Conservation (phyloP, 495 filamentous ascomycete species). For the Annulohypoxylon bovei region DNA sequence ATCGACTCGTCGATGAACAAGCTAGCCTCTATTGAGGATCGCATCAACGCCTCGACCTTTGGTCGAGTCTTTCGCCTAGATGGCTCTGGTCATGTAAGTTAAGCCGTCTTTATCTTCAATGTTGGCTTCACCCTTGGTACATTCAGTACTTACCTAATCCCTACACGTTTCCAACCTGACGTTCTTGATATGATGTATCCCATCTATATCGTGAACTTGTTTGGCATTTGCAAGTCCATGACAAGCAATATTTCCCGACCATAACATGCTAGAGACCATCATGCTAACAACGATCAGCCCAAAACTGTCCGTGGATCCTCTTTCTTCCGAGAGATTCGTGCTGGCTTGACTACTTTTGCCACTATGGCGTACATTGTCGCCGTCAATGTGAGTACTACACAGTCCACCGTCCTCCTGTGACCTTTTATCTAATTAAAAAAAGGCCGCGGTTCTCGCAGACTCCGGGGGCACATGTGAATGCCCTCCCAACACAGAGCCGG, state of each 20-base stretch:
- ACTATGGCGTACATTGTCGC: conserved; percentile 86
- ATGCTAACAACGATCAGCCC: conserved; percentile 55
- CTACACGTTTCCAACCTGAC: not conserved
- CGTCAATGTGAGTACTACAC: conserved; percentile 55
- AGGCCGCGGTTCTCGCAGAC: conserved; percentile 65
- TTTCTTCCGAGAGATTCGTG: conserved; percentile 81
- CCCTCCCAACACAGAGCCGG: conserved; percentile 55
- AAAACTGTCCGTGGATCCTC: conserved; percentile 66
- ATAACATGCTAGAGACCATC: not conserved
- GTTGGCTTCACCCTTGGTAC: too few relatives aligned
- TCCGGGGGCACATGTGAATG: conserved; percentile 78
- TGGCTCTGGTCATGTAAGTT: conserved; percentile 71
- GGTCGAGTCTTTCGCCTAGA: conserved; percentile 78
- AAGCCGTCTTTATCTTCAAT: conserved; percentile 15
- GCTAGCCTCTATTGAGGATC: conserved; percentile 44
- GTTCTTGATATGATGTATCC: conserved; percentile 6
- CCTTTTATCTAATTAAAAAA: conserved; percentile 49
- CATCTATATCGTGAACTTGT: not conserved
- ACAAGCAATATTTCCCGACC: not conserved
- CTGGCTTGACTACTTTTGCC: conserved; percentile 85
- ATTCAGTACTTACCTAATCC: not conserved
- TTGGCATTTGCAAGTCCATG: not conserved
- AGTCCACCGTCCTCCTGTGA: conserved; percentile 30
- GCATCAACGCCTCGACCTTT: conserved; percentile 60
- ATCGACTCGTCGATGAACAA: conserved; percentile 33